phyloP scores from a whole-genome alignment of 164 flowering plant genomes.

The Amborella trichopoda region DNA sequence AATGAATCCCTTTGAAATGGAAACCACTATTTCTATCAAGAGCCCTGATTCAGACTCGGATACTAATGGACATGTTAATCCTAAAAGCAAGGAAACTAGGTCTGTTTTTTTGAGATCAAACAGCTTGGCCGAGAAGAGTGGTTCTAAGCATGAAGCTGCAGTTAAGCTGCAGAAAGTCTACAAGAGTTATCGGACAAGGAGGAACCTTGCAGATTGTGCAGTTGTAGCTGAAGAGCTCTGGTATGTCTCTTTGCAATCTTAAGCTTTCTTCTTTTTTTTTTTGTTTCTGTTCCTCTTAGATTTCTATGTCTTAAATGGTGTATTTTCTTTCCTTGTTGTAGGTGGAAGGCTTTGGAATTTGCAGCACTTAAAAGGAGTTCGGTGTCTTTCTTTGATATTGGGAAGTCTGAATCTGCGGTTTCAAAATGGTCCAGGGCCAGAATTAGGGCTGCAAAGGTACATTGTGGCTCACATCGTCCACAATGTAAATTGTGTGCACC shows the following conservation, averaged over 20 bases:
- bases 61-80: conserved; percentile 1
- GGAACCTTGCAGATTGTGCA: conserved; percentile 94
- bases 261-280: not conserved
- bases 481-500: not conserved
- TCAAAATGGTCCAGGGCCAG: conserved; percentile 91
- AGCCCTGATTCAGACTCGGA: conserved; percentile 18
- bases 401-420: conserved; percentile 62
- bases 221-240: conserved; percentile 82
- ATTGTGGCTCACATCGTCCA: not conserved
- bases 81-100: too few species aligned
- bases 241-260: conserved; percentile 18
- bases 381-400: conserved; percentile 73
- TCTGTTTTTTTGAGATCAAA: conserved; percentile 10
- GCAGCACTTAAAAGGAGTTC: conserved; percentile 83
- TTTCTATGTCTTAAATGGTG: not conserved
- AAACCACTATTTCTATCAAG: conserved; percentile 25
- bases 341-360: conserved; percentile 56
- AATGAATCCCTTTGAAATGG: conserved; percentile 9
- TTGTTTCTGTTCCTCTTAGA: not conserved
- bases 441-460: conserved; percentile 84
- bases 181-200: conserved; percentile 81
- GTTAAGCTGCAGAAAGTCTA: conserved; percentile 86
- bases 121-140: conserved; percentile 6
- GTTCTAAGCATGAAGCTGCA: conserved; percentile 67
- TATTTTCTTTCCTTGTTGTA: conserved; percentile 1